Base-by-base conservation (phyloP, 2,329 filamentous ascomycete species). In the Pseudocercospora pini-densiflorae region DNA sequence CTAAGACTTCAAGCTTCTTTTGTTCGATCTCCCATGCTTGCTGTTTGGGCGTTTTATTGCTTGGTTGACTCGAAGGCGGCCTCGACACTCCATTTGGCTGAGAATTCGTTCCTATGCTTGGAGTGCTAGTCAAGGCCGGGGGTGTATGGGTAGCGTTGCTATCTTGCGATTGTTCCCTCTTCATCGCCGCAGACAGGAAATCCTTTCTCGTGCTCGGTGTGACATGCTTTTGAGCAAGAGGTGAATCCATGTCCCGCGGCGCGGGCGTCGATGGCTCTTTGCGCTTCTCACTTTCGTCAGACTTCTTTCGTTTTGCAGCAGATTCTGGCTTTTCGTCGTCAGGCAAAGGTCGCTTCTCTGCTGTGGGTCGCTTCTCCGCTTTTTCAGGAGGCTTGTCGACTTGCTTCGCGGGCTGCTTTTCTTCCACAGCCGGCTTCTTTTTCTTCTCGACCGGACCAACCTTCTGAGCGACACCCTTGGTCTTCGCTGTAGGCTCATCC, bases 1-100 rank as follows among this genome's bases (percentile, higher is more conserved):
- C 82, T 61, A 81, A 76, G 3, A 72, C 74, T 43, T 81, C 80
- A 51, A 81, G 71, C 33, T 79, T 80, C 59, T 75, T 75, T 14
- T 80, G 81, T 21, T 78, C 76, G 1, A 77, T 72, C 7, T 77
- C 77, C 67, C 81, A 79, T 1, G 78, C 70, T 14, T 77, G 71
- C 4, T 79, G 77, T 9, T 78, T 76, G 2, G 75, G 65, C 4
- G 73, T 76, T 54, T 71, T 74, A 51, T 27, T 66, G 67, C 63
- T 68, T 16, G 68, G 68, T 33, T 71, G 70, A 51, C 68, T 73
- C 8, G 70, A 72, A 2, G 70, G 69, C 27, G 70, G 68, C 43
- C 61, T 66, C 16, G 69, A 33, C 23, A 53, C 60, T 24, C 69
- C 70, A 49, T 69, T 72, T 14, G 67, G 49, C 16, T 68, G 69